Conservation (phyloP, 257 asterid species). For the Solanum rostratum region DNA sequence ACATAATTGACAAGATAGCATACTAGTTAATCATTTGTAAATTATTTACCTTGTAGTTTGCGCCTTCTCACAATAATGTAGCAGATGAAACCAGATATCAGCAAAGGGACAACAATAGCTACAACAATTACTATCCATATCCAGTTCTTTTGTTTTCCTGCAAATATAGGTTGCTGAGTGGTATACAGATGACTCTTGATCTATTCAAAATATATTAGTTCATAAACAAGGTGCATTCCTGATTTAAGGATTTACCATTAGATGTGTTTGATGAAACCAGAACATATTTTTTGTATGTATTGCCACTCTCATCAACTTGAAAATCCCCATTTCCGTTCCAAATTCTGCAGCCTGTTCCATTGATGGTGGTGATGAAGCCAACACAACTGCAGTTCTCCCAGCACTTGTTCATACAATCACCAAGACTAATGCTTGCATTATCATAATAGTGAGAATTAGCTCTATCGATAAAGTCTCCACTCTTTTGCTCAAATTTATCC, state of each 20-base stretch:
- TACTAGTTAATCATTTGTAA: background rate
- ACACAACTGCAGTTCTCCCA: background rate
- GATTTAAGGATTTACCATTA: background rate
- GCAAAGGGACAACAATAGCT: background rate
- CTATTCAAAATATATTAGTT: background rate
- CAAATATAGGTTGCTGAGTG: background rate
- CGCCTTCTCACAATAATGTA: slow-evolving; percentile 1
- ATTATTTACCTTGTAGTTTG: slow-evolving; percentile 1
- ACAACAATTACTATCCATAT: slow-evolving; percentile 3
- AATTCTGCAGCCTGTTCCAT: background rate
- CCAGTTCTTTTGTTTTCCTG: slow-evolving; percentile 3
- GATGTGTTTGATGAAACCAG: background rate
- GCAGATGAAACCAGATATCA: background rate
- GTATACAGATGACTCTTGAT: background rate
- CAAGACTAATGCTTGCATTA: background rate
- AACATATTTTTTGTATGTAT: background rate
- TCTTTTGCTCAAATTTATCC: background rate
- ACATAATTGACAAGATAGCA: rapidly evolving
- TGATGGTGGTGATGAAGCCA: background rate
- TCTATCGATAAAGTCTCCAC: background rate
- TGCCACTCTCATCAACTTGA: background rate
- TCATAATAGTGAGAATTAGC: background rate
- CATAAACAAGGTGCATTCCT: background rate
- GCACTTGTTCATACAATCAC: background rate
- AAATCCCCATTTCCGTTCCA: background rate